Evolutionary conservation across 305 asterid genomes (phyloP).

Genomic region (Ruellia speciosa): DNA sequence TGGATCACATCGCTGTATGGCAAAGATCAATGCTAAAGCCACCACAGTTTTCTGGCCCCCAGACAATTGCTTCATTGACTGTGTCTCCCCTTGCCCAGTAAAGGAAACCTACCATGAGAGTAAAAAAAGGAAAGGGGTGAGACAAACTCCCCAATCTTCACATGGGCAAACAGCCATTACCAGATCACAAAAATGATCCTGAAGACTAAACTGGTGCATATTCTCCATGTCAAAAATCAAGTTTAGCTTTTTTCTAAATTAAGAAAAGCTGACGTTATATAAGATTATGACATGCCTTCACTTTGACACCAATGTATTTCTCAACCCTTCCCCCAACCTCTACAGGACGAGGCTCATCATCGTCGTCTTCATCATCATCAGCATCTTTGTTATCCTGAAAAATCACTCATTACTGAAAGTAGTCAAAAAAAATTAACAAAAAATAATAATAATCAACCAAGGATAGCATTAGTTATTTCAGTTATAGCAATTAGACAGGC

Average conservation of each 20-base stretch:
- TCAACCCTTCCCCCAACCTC: constrained; percentile 86
- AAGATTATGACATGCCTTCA: constrained; percentile 54
- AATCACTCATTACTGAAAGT: background rate
- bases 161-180: constrained; percentile 8
- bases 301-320: constrained; percentile 95
- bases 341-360: constrained; percentile 69
- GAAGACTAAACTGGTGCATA: too few species aligned
- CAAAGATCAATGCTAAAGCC: constrained; percentile 87
- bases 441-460: background rate
- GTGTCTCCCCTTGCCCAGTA: constrained; percentile 98
- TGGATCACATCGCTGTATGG: constrained; percentile 98
- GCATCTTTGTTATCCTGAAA: constrained; percentile 67
- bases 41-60: constrained; percentile 99
- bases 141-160: constrained; percentile 1
- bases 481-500: background rate
- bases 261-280: background rate
- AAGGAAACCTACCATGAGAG: constrained; percentile 68
- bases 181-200: background rate
- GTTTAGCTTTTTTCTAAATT: background rate
- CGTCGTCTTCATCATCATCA: constrained; percentile 66
- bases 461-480: too few species aligned
- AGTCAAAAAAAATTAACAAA: background rate
- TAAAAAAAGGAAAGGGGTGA: constrained; percentile 11
- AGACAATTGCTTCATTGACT: constrained; percentile 92
- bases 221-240: too few species aligned